These are phyloP conservation scores for Ustilago tritici DNA, from an alignment of 1,284 basidiomycete genomes.

Conservation along the genomic window DNA sequence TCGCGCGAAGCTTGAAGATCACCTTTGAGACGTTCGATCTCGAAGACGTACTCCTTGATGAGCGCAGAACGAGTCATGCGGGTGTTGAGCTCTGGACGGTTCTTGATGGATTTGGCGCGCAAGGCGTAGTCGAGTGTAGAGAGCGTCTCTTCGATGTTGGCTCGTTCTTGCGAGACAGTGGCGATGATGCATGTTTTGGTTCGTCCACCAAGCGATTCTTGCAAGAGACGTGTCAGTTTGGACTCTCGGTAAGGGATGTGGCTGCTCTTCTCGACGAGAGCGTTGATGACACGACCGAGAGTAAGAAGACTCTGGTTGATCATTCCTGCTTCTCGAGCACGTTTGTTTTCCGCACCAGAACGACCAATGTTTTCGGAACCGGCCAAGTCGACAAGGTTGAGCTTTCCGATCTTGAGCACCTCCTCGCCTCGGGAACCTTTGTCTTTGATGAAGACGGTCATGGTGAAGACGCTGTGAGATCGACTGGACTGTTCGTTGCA, in stretches of 20 bases:
- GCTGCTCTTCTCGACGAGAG: slow-evolving; percentile 86
- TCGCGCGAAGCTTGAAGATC: slow-evolving; percentile 76
- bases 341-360: slow-evolving; percentile 92
- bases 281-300: slow-evolving; percentile 95
- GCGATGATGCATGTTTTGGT: slow-evolving; percentile 99
- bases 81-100: slow-evolving; percentile 94
- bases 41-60: slow-evolving; percentile 92
- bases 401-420: slow-evolving; percentile 89
- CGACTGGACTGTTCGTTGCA: slow-evolving; percentile 98
- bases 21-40: slow-evolving; percentile 92
- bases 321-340: slow-evolving; percentile 97
- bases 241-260: slow-evolving; percentile 89
- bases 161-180: slow-evolving; percentile 73
- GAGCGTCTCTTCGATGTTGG: slow-evolving; percentile 94
- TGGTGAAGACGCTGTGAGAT: slow-evolving; percentile 97
- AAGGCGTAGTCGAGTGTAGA: slow-evolving; percentile 98
- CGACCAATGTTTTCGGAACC: slow-evolving; percentile 98
- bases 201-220: slow-evolving; percentile 97
- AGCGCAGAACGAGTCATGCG: slow-evolving; percentile 92
- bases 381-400: slow-evolving; percentile 96
- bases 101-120: slow-evolving; percentile 93
- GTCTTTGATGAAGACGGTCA: slow-evolving; percentile 94
- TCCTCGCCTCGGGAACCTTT: slow-evolving; percentile 81
- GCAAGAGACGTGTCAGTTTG: slow-evolving; percentile 94
- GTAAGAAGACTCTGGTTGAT: slow-evolving; percentile 98